Evolutionary conservation across 495 filamentous ascomycete genomes (phyloP).

Genomic region (Immersiella caudata): DNA sequence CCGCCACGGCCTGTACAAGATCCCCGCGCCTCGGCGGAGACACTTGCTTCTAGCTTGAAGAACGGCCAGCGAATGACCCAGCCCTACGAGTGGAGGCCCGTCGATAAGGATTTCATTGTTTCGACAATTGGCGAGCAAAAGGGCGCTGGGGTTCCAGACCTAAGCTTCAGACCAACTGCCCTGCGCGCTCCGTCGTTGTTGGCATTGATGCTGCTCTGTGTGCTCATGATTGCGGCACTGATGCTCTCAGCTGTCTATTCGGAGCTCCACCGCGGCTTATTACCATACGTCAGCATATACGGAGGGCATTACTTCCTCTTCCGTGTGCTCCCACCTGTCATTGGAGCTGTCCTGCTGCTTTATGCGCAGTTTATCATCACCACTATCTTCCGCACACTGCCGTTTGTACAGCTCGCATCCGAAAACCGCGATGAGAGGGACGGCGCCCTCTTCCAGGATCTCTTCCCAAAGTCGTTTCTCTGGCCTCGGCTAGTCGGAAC

Average conservation of each 20-base stretch:
- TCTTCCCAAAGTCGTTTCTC: constrained; percentile 56
- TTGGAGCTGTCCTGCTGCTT: constrained; percentile 72
- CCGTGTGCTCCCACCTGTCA: constrained; percentile 76
- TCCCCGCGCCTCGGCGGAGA: constrained; percentile 34
- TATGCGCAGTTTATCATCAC: constrained; percentile 74
- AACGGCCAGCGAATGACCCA: constrained; percentile 27
- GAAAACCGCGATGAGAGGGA: constrained; percentile 50
- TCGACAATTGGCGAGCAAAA: constrained; percentile 21
- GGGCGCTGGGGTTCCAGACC: constrained; percentile 42
- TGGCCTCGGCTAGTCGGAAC: constrained; percentile 48
- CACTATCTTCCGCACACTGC: constrained; percentile 74
- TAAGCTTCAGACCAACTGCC: constrained; percentile 67
- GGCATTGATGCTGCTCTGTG: constrained; percentile 58
- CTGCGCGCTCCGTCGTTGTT: constrained; percentile 65
- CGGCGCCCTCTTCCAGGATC: constrained; percentile 54
- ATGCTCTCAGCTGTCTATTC: constrained; percentile 77
- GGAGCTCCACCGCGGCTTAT: constrained; percentile 61
- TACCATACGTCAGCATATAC: constrained; percentile 64
- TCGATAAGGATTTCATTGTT: constrained; percentile 28
- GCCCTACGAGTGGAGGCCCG: constrained; percentile 35
- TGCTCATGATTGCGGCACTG: constrained; percentile 72
- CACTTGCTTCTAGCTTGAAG: constrained; percentile 35
- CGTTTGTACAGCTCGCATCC: constrained; percentile 75
- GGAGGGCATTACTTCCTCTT: constrained; percentile 82
- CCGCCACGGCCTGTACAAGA: constrained; percentile 13